phyloP scores from a whole-genome alignment of 306 rosid species.

The Sesbania bispinosa region DNA sequence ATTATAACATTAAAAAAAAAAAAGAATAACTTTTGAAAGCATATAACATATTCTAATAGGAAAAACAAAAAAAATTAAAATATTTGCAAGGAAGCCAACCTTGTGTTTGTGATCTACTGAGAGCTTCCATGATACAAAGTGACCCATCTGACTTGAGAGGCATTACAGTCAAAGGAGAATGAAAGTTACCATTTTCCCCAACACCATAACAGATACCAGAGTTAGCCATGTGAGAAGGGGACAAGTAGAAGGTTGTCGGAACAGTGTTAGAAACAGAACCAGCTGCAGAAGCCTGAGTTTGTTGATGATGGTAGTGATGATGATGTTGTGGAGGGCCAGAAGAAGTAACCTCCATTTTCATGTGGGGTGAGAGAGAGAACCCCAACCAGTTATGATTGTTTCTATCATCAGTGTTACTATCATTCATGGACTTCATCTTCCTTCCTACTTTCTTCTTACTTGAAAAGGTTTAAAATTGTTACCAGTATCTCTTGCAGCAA shows the following conservation, averaged over 20 bases:
- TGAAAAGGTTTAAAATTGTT: slow-evolving; percentile 21
- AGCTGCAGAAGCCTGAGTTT: slow-evolving; percentile 4
- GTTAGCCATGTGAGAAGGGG: slow-evolving; percentile 40
- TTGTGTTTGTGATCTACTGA: slow-evolving; percentile 63
- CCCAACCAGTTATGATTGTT: slow-evolving; percentile 75
- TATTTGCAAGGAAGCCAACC: slow-evolving; percentile 28
- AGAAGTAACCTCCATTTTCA: slow-evolving; percentile 60
- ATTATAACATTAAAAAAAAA: background rate
- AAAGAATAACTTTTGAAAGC: background rate
- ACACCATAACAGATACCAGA: slow-evolving; percentile 54
- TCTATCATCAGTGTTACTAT: slow-evolving; percentile 32
- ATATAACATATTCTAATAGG: background rate
- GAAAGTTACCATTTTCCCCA: slow-evolving; percentile 42
- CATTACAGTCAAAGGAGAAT: slow-evolving; percentile 73
- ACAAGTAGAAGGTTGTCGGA: slow-evolving; percentile 45
- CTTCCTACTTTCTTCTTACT: slow-evolving; percentile 7
- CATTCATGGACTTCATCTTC: slow-evolving; percentile 71
- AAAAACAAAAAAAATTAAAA: background rate
- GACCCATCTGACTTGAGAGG: slow-evolving; percentile 94
- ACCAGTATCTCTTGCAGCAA: slow-evolving; percentile 23
- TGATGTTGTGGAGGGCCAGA: slow-evolving; percentile 26
- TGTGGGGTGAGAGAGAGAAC: slow-evolving; percentile 87
- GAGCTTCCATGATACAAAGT: slow-evolving; percentile 88
- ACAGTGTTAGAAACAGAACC: slow-evolving; percentile 37
- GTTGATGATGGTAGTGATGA: slow-evolving; percentile 30